Base-by-base conservation (phyloP, 192 early-diverging fungal species). In the Podila verticillata region DNA sequence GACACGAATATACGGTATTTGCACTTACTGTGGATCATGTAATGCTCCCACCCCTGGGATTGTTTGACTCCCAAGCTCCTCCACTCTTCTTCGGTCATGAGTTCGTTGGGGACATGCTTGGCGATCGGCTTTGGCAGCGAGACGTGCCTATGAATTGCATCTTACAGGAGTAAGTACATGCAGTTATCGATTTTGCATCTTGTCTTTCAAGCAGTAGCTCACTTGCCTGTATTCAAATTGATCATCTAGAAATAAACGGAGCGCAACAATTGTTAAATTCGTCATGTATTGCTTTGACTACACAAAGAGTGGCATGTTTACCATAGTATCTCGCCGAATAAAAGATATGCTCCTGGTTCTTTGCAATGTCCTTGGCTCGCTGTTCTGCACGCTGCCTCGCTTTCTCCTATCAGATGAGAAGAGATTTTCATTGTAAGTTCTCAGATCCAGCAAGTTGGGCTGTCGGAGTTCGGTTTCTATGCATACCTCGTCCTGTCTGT, bases 1-100 rank as follows among this genome's bases (percentile, higher is more conserved):
- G 24, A 29, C 22, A n/a, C 13, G 29, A 44, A 31, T 39, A 9
- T 61, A 44, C 34, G 7, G 15, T 5, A 36, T 34, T 29, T n/a
- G 22, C 32, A 48, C 65, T 65, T 72, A 86, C 84, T 68, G 22
- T 86, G 86, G 26, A 88, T 74, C 84, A 87, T 85, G 69, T 87
- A 88, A 67, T 87, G 85, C 24, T 77, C 82, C 85, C 87, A 88
- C 13, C 87, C 86, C 35, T 68, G 65, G 12, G 85, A 87, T 51
- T 87, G 84, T 35, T 78, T 83, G 31, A 87, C 63, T 2, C 87
- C 87, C 24, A 84, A 48, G 34, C 60, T 64, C 60, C 83, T 39
- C 81, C 86, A 87, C 75, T 86, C 84, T 29, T 70, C 80, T 54
- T 87, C 86, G 7, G 75, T 67, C 57, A 87, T 57, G 1, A 87